phyloP scores from a whole-genome alignment of 441 rosid species.

The Adansonia grandidieri region DNA sequence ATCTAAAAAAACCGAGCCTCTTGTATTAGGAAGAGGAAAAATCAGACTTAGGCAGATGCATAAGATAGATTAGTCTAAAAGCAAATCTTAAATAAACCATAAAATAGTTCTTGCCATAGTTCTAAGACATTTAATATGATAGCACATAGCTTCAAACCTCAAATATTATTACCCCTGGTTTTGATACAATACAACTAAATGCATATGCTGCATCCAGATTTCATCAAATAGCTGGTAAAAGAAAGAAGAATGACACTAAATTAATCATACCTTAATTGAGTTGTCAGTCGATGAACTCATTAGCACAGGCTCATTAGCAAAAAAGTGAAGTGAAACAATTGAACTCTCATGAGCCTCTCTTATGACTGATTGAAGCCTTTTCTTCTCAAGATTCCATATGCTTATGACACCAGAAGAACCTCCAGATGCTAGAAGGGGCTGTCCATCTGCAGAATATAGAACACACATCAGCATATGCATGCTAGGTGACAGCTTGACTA shows the following conservation, averaged over 20 bases:
- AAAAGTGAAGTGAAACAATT: slow-evolving; percentile 77
- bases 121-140: slow-evolving; percentile 3
- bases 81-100: background rate
- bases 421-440: slow-evolving; percentile 93
- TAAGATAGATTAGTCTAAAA: background rate
- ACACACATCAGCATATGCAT: slow-evolving; percentile 17
- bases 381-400: slow-evolving; percentile 95
- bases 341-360: slow-evolving; percentile 95
- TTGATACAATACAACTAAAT: slow-evolving; percentile 9
- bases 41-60: background rate
- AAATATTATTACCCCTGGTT: background rate
- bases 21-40: background rate
- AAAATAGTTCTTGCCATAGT: background rate
- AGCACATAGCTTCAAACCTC: background rate
- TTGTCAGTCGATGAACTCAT: slow-evolving; percentile 94
- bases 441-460: slow-evolving; percentile 66
- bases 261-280: slow-evolving; percentile 77
- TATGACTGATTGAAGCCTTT: slow-evolving; percentile 83
- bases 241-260: slow-evolving; percentile 5
- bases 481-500: background rate
- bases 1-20: background rate
- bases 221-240: background rate
- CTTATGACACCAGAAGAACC: slow-evolving; percentile 94
- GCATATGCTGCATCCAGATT: background rate
- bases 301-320: slow-evolving; percentile 95